Base-by-base conservation (phyloP, 169 alveolate genomes). In the Haemoproteus tartakovskyi region DNA sequence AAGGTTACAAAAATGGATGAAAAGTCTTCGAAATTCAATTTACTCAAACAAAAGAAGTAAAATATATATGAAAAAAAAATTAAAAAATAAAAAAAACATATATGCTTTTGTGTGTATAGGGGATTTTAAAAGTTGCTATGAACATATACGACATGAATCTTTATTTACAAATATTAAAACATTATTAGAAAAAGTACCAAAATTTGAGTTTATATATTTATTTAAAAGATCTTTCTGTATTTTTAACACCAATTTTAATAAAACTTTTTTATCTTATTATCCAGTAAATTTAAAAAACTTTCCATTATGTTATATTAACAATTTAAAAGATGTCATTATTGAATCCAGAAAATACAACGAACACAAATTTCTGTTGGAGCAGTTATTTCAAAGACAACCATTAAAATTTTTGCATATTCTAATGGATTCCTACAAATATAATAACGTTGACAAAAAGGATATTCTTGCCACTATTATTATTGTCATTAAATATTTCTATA, bases 91-190 rank as follows among this genome's bases (percentile, higher is more conserved):
- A 21, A 74, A 74, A 46, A 50, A 11, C 9, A 57, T 74, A 18
- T 74, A 56, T 74, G 84, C 84, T 36, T 74, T 57, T 26, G 37
- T 74, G 37, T 74, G 84, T 46, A 51, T 74, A 5, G 84, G 84
- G n/a, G 84, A 74, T 40, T 74, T 74, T 33, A 57, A 61, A 4
- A 74, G 59, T 22, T 74, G 84, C 18, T 74, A 74, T 26, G 84
- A 74, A 16, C 84, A 74, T 30, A 74, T 74, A 26, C 45, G 59
- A 21, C 84, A 74, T 74, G 59, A 74, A 40, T 74, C 54, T 56
- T 37, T 74, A 33, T 74, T 74, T 50, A 74, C 54, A 56, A 56
- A 45, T 19, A 33, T 74, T 40, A 74, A 74, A 60, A 12, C 11
- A 6, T 56, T 74, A 38, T 57, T 74, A 33, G 56, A 74, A 19